Evolutionary conservation across 2,329 filamentous ascomycete genomes (phyloP), one percentile per base, ranked within the genome.

Genomic region (Exophiala mesophila): DNA sequence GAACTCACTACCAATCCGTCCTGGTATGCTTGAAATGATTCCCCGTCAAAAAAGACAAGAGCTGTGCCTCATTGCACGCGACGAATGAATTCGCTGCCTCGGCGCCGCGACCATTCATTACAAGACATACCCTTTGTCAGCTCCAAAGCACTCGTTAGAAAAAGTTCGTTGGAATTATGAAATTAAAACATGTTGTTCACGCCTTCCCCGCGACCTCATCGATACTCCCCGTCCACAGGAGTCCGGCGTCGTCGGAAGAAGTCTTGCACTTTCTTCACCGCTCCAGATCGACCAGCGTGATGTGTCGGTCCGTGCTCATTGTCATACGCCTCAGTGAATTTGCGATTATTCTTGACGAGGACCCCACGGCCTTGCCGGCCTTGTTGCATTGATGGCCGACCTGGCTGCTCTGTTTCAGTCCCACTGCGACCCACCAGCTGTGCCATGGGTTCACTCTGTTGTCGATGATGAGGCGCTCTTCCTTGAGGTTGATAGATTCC

Each of bases 211-310:
- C 10, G 7, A 26, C 30, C 38, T 43, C 21, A 43, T 34, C 45
- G 45, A 44, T 40, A 38, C 15, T 45, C 39, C 31, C 39, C 48
- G 13, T 51, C 47, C n/a, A 36, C 37, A 4, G 47, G 47, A 30
- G 44, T 39, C 9, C 45, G 48, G 13, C 48, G 48, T 63, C 89
- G 77, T 56, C 92, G 77, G 72, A 98, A 98, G 66, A 97, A 95
- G 68, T 98, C 90, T 89, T 98, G 97, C 28, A 98, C 92, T 60
- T 88, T 82, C 62, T 89, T 83, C 10, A 89, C 88, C 3, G 88
- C 85, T 43, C 87, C 87, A 52, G 82, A 90, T 63, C 85, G 94
- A 32, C 90, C 90, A 21, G 82, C 82, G 58, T 88, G 82, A 39
- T 82, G 78, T 36, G 78, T 76, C 16, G 59, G 58, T 30, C 67